These are phyloP conservation scores for Colletotrichum tabaci DNA, from an alignment of 2,329 filamentous ascomycete species.

Conservation along the genomic window DNA sequence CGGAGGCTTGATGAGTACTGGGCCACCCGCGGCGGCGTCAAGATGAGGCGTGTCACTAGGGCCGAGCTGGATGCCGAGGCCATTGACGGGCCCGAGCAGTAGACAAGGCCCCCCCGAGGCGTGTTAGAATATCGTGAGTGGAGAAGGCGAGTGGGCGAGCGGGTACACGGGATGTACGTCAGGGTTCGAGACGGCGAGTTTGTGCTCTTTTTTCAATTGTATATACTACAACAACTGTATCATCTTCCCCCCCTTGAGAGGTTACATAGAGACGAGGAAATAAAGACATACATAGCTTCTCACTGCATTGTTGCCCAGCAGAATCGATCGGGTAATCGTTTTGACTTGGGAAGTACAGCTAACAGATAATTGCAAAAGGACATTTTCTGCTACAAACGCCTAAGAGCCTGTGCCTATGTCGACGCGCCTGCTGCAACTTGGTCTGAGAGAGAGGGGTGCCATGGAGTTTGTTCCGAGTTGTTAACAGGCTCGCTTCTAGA, in stretches of 20 bases:
- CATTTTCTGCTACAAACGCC: too few relatives aligned
- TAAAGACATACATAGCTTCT: too few relatives aligned
- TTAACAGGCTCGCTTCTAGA: neutral
- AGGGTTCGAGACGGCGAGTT: neutral
- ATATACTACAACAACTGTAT: neutral
- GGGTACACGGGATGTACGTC: neutral
- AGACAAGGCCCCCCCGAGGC: too few relatives aligned
- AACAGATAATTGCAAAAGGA: too few relatives aligned
- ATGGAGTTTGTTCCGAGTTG: neutral
- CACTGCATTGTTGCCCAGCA: too few relatives aligned
- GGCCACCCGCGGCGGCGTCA: slow-evolving; percentile 17
- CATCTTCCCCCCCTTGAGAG: too few relatives aligned
- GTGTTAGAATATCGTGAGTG: neutral
- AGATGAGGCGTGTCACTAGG: slow-evolving; percentile 12
- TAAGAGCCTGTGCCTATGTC: too few relatives aligned
- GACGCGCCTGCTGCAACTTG: neutral
- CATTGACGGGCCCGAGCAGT: slow-evolving; percentile 1
- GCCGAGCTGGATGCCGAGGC: neutral
- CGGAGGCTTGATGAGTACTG: slow-evolving; percentile 16
- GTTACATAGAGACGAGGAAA: too few relatives aligned
- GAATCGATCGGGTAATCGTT: too few relatives aligned
- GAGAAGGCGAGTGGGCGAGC: too few relatives aligned
- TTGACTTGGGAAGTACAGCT: too few relatives aligned
- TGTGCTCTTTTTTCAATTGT: neutral
- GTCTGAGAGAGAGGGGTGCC: neutral